phyloP scores from a whole-genome alignment of 495 filamentous ascomycete genomes.

The Annulohypoxylon bovei region DNA sequence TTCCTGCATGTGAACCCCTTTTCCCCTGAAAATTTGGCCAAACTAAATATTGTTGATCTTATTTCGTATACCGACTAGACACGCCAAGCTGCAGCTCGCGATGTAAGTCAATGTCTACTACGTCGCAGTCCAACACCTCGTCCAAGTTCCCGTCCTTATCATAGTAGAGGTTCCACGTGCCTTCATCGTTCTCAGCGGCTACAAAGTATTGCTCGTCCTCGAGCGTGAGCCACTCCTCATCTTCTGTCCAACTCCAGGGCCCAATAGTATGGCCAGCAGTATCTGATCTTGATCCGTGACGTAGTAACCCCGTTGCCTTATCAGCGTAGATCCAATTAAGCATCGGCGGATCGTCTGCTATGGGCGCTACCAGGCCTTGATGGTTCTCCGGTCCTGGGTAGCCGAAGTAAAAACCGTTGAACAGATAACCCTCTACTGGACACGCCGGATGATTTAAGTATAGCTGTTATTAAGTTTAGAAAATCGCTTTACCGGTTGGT shows the following conservation, averaged over 20 bases:
- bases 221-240: constrained; percentile 64
- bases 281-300: constrained; percentile 62
- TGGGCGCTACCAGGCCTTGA: constrained; percentile 66
- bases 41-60: constrained; percentile 27
- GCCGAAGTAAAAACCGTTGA: constrained; percentile 69
- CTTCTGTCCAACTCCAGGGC: constrained; percentile 66
- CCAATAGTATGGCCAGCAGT: constrained; percentile 61
- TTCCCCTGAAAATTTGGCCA: background rate
- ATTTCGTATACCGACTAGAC: constrained; percentile 43
- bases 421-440: constrained; percentile 61
- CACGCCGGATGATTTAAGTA: constrained; percentile 58
- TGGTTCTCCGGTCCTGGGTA: constrained; percentile 66
- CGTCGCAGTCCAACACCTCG: constrained; percentile 41
- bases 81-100: constrained; percentile 48
- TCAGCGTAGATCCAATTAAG: constrained; percentile 74
- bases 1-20: background rate
- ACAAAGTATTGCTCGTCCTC: constrained; percentile 55
- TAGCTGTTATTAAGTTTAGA: constrained; percentile 46
- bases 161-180: constrained; percentile 58
- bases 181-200: constrained; percentile 55
- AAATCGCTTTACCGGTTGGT: background rate
- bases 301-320: constrained; percentile 63
- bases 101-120: constrained; percentile 47
- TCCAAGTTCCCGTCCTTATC: constrained; percentile 52
- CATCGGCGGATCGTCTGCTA: constrained; percentile 67